Evolutionary conservation across 352 stramenopile genomes (phyloP).

Genomic region (Thalassiosira gravida): DNA sequence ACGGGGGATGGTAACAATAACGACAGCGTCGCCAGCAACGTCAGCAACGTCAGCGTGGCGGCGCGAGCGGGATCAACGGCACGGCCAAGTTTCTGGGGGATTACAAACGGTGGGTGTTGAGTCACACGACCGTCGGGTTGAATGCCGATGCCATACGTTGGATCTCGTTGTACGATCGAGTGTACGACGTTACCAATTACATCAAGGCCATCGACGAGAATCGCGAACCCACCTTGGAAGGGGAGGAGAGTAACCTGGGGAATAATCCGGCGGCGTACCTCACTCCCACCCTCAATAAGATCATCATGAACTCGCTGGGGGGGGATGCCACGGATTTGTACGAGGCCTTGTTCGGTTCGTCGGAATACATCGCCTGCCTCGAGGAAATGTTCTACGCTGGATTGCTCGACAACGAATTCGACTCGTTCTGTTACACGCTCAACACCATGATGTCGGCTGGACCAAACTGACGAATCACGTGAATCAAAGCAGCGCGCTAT

Average conservation of each 20-base stretch:
- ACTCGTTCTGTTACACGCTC: conserved; percentile 49
- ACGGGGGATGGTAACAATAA: too few species aligned
- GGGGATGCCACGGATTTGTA: conserved; percentile 67
- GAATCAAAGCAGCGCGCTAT: too few species aligned
- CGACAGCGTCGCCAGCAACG: too few species aligned
- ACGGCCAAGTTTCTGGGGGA: conserved; percentile 56
- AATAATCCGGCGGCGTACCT: conserved; percentile 59
- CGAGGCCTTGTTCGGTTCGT: conserved; percentile 59
- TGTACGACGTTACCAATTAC: conserved; percentile 72
- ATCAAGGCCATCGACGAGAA: conserved; percentile 59
- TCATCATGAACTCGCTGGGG: conserved; percentile 69
- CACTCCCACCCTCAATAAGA: conserved; percentile 55
- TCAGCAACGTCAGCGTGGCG: too few species aligned
- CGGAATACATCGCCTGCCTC: conserved; percentile 66
- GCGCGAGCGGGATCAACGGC: conserved; percentile 40
- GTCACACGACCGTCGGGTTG: conserved; percentile 33
- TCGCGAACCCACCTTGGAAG: conserved; percentile 31
- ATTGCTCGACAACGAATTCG: conserved; percentile 47
- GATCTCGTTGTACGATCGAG: conserved; percentile 59
- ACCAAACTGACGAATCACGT: too few species aligned
- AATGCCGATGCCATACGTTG: conserved; percentile 41
- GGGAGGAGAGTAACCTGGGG: conserved; percentile 26
- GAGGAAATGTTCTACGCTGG: conserved; percentile 69
- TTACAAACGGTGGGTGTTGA: conserved; percentile 47
- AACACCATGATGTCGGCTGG: conserved; percentile 74